Base-by-base conservation (phyloP, 495 filamentous ascomycete genomes). In the Pyrenula aspistea region DNA sequence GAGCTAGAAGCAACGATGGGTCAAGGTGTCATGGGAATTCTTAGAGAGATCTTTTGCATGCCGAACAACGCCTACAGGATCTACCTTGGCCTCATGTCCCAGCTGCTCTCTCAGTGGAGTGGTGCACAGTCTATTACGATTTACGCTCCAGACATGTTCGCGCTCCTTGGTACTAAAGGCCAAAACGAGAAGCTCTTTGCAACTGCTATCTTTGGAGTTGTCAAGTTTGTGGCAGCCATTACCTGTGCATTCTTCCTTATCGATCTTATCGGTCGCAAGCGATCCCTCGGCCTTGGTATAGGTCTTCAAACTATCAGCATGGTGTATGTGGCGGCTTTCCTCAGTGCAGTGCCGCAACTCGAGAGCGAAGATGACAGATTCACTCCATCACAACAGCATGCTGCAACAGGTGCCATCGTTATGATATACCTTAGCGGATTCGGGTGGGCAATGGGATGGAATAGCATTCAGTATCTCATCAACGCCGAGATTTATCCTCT, bases 391-490 rank as follows among this genome's bases (percentile, higher is more conserved):
- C 25, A 69, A 47, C 55, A 61, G 11, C 71, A 59, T 51, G 69
- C 73, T 2, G 78, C 78, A 51, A 67, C 72, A 50, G 83, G 74
- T 31, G 83, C 79, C 15, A 78, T 87, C 57, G 80, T 77, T 24
- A 81, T 83, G 78, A 84, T 88, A 54, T 88, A 82, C 59, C 36
- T 88, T 49, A 83, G 77, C 0, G 83, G 82, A 2, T 66, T 79
- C 15, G 83, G 85, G 1, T 89, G 86, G 85, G 84, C 85, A 0
- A 70, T 88, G 0, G 85, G 86, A 53, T 89, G 85, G 83, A 88
- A 87, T 63, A 77, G 73, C 2, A 86, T 88, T 73, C 86, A 87
- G 61, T 91, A 88, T 57, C 76, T 91, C 1, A 74, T 89, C 52
- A 87, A 84, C 22, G 82, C 84, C 0, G 87, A 91, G 63, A 76